Evolutionary conservation across 208 protist species (phyloP).

Genomic region (Polymyxa betae): DNA sequence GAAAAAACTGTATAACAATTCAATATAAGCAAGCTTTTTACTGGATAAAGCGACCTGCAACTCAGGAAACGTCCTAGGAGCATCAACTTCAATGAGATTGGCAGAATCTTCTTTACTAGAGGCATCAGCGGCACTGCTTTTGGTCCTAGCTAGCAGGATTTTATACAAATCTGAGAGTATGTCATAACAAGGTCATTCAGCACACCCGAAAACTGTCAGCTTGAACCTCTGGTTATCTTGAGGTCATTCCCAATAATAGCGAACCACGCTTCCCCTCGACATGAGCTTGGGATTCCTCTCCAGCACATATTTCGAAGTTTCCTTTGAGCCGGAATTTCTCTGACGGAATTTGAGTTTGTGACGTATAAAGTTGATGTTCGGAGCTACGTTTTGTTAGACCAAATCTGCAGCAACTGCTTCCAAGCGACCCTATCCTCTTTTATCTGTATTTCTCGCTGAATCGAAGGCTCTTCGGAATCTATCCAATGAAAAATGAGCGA

Average conservation of each 20-base stretch:
- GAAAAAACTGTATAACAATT: constrained; percentile 57
- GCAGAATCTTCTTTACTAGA: constrained; percentile 18
- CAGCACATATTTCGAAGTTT: constrained; percentile 30
- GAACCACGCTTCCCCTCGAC: constrained; percentile 25
- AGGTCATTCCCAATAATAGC: constrained; percentile 42
- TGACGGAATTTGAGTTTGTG: background rate
- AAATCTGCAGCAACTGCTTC: background rate
- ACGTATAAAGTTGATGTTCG: background rate
- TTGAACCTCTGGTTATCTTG: constrained; percentile 24
- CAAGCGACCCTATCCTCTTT: background rate
- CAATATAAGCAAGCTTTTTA: background rate
- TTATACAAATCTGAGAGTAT: constrained; percentile 19
- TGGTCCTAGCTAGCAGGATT: background rate
- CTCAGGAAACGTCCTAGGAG: constrained; percentile 64
- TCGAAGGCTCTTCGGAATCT: background rate
- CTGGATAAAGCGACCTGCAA: constrained; percentile 14
- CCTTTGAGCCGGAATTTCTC: constrained; percentile 7
- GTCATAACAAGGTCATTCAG: background rate
- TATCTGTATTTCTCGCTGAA: constrained; percentile 27
- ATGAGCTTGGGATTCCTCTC: constrained; percentile 36
- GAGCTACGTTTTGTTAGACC: background rate
- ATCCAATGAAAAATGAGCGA: background rate
- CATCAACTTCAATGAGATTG: constrained; percentile 63
- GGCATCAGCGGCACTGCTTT: background rate
- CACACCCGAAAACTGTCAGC: background rate